Percentiles rank a stretch among this genome's conserved stretches.
Evolutionary conservation across 306 rosid species (phyloP).

Genomic region (Glycyrrhiza uralensis): DNA sequence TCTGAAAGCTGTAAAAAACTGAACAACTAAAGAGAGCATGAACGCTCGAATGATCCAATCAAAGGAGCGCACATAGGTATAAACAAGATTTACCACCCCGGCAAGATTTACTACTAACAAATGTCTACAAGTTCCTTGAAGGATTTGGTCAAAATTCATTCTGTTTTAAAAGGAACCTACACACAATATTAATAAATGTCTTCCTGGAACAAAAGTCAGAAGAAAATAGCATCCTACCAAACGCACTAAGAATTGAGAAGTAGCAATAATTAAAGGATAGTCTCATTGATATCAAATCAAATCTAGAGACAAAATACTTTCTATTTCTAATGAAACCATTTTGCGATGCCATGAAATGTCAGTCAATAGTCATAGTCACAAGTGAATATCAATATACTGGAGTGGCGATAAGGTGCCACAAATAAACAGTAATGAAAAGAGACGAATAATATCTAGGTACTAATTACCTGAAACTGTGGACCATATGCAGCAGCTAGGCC

Average conservation of each 20-base stretch:
- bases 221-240: background rate
- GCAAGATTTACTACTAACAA: background rate
- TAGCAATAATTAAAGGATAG: background rate
- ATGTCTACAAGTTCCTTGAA: background rate
- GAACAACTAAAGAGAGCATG: background rate
- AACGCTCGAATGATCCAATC: background rate
- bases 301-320: background rate
- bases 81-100: background rate
- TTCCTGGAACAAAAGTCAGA: background rate
- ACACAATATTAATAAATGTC: background rate
- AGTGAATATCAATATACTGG: background rate
- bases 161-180: background rate
- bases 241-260: background rate
- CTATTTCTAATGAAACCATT: background rate
- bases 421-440: background rate
- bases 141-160: background rate
- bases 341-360: background rate
- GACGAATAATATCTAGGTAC: background rate
- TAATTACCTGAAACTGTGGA: constrained; percentile 44
- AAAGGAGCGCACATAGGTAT: background rate
- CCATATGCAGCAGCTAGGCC: constrained; percentile 43
- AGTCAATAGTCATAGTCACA: background rate
- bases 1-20: background rate
- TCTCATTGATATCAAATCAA: background rate
- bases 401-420: background rate